Base-by-base conservation (phyloP, 2,329 filamentous ascomycete genomes). In the Lachnellula hyalina region DNA sequence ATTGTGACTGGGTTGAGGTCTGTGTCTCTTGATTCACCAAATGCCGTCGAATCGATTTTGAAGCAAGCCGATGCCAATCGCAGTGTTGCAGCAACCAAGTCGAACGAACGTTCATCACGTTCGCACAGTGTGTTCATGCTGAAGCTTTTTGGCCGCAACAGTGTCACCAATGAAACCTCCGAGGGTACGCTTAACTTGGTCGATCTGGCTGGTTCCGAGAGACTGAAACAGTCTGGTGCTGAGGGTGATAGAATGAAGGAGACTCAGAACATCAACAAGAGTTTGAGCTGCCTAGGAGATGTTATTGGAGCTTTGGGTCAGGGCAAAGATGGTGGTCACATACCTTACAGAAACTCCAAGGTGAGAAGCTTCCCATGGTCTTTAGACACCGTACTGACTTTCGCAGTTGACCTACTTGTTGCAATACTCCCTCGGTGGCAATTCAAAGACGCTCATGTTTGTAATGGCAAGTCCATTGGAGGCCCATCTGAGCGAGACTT, bases 371-470 rank as follows among this genome's bases (percentile, higher is more conserved):
- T 12, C 40, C 17, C 54, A 11, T 53, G 17, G 34, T 36, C 8
- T 36, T 35, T 2, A n/a, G 5, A 15, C 23, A 28, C 17, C 12
- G 35, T 35, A 40, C 61, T 67, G 66, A 64, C 64, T 55, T 34
- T 11, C 51, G 23, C 54, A 87, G 81, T 80, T 99, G 61, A 99
- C 94, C 8, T 96, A 96, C 68, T 80, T 99, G 47, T 80, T 99
- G 38, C 90, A 97, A 81, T 95, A 94, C 68, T 96, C 90, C 3
- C 77, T 99, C 7, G 93, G 94, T 4, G 94, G 94, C 15, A 96
- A 96, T 71, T 94, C 88, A 64, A 96, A 96, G 75, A 99, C 94
- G 0, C 85, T 99, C 65, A 99, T 99, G 94, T 96, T 99, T 71
- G 90, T 97, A 70, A 97, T 97, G 92, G 89, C 96, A 54, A 94